phyloP scores from a whole-genome alignment of 2,329 filamentous ascomycete species.

The Fusarium sp. region DNA sequence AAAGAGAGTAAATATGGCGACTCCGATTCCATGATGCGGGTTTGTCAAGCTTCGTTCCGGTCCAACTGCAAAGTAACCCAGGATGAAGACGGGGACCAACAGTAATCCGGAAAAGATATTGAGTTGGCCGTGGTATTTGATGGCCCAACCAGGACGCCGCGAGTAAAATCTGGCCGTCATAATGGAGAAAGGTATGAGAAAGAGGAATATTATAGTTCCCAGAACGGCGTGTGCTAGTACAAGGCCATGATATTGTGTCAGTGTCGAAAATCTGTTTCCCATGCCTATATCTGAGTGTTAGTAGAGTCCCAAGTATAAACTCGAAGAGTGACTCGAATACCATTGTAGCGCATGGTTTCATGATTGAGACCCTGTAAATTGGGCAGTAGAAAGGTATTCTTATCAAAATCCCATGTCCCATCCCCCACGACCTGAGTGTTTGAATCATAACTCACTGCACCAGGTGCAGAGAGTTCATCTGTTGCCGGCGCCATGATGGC shows the following conservation, averaged over 20 bases:
- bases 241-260: slow-evolving; percentile 76
- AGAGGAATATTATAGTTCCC: slow-evolving; percentile 77
- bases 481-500: slow-evolving; percentile 70
- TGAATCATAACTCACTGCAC: slow-evolving; percentile 78
- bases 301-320: neutral
- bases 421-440: slow-evolving; percentile 82
- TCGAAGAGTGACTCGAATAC: slow-evolving; percentile 55
- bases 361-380: slow-evolving; percentile 82
- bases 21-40: slow-evolving; percentile 85
- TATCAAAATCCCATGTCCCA: slow-evolving; percentile 83
- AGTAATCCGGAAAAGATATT: slow-evolving; percentile 76
- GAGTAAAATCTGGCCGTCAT: slow-evolving; percentile 79
- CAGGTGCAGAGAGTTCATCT: slow-evolving; percentile 73
- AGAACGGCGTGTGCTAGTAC: slow-evolving; percentile 79
- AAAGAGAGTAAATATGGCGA: slow-evolving; percentile 80
- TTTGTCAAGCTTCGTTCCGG: slow-evolving; percentile 78
- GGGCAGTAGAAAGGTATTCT: slow-evolving; percentile 81
- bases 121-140: slow-evolving; percentile 79
- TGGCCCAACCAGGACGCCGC: slow-evolving; percentile 67
- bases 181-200: slow-evolving; percentile 79
- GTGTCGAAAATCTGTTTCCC: slow-evolving; percentile 80
- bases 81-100: slow-evolving; percentile 76
- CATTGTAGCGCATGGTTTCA: slow-evolving; percentile 87
- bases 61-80: slow-evolving; percentile 84
- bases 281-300: slow-evolving; percentile 67